Conservation (phyloP, 768 basidiomycete genomes). For the Russula ochroleuca region DNA sequence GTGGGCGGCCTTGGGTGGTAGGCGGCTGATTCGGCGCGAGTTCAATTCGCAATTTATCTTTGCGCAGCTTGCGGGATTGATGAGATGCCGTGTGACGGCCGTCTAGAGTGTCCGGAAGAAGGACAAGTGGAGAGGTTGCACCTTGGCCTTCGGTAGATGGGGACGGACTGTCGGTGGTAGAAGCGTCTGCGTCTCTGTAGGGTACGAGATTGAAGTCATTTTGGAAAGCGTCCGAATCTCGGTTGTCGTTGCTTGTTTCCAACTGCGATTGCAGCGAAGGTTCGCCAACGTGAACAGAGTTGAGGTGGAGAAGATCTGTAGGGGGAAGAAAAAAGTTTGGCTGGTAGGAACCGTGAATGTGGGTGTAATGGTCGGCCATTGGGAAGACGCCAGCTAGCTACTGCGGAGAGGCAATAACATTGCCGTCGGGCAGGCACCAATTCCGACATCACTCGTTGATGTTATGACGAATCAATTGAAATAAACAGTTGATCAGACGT, state of each 20-base stretch:
- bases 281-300: neutral
- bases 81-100: neutral
- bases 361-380: constrained; percentile 10
- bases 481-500: neutral
- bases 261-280: neutral
- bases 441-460: neutral
- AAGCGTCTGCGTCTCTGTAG: constrained; percentile 7
- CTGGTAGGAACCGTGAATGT: neutral
- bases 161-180: constrained; percentile 5
- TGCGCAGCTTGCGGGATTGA: constrained; percentile 15
- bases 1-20: constrained; percentile 74
- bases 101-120: constrained; percentile 1
- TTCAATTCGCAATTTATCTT: constrained; percentile 50
- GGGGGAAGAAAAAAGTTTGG: neutral
- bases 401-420: neutral
- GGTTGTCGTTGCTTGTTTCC: neutral
- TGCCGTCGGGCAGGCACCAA: neutral
- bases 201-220: neutral
- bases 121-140: neutral
- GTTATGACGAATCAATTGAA: constrained; percentile 3
- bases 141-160: constrained; percentile 2
- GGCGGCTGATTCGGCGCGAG: constrained; percentile 74
- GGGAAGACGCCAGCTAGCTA: neutral
- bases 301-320: neutral
- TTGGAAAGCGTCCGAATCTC: neutral